Percentiles rank a stretch among this genome's conserved stretches.
phyloP scores from a whole-genome alignment of 495 filamentous ascomycete genomes.

The Evernia prunastri region DNA sequence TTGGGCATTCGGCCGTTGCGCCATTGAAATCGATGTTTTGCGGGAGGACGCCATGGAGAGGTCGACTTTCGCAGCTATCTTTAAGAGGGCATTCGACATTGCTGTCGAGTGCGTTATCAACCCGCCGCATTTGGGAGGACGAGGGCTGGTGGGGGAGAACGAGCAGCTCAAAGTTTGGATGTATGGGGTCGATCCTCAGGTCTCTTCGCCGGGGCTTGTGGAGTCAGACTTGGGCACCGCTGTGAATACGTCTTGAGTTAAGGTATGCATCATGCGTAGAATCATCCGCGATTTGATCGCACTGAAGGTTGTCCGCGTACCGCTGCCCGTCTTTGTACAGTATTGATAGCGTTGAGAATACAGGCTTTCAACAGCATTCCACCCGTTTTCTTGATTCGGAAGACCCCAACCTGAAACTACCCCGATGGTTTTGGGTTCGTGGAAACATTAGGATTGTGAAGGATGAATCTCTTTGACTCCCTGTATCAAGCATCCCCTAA shows the following conservation, averaged over 20 bases:
- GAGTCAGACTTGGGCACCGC: neutral
- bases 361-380: neutral
- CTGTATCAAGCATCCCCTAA: neutral
- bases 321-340: neutral
- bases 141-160: neutral
- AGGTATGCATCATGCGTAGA: neutral
- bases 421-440: neutral
- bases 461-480: too few species aligned
- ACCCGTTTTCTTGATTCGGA: neutral
- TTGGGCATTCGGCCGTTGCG: neutral
- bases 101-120: conserved; percentile 2
- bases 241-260: neutral
- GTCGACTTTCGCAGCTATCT: conserved; percentile 5
- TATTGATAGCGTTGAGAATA: neutral
- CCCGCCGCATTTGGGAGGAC: conserved; percentile 12
- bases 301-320: neutral
- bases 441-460: neutral
- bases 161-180: neutral
- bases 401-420: neutral
- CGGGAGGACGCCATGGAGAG: neutral
- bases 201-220: neutral
- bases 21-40: neutral
- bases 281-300: neutral
- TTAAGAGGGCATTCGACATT: neutral
- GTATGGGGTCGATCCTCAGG: neutral